These are phyloP conservation scores for Lipomyces chichibuensis DNA, from an alignment of 805 yeast species.

Conservation along the genomic window DNA sequence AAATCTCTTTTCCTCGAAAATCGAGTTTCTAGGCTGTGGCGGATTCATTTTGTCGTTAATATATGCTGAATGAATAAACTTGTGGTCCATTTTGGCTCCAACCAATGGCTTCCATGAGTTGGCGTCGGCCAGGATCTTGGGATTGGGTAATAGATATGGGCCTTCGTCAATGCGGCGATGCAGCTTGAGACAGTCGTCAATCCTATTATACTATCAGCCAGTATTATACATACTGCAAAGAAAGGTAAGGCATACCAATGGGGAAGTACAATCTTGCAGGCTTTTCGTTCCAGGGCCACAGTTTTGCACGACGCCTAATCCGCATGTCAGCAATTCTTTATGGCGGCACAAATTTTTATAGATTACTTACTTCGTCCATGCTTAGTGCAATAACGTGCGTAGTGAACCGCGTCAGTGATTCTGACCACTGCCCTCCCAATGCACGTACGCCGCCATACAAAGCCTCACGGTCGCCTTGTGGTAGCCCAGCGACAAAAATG, in stretches of 20 bases:
- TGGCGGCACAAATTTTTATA: background rate
- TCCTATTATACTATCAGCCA: conserved; percentile 50
- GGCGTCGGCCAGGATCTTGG: conserved; percentile 34
- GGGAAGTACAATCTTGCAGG: conserved; percentile 62
- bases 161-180: conserved; percentile 56
- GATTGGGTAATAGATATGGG: conserved; percentile 55
- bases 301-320: background rate
- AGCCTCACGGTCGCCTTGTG: conserved; percentile 65
- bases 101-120: conserved; percentile 5
- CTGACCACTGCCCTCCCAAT: conserved; percentile 75
- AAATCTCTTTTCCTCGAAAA: conserved; percentile 52
- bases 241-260: conserved; percentile 46
- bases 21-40: conserved; percentile 6
- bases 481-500: conserved; percentile 61
- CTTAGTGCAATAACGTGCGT: conserved; percentile 74
- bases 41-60: conserved; percentile 9
- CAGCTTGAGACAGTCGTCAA: conserved; percentile 66
- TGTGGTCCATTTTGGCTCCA: conserved; percentile 7
- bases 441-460: conserved; percentile 68
- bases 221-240: background rate
- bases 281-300: conserved; percentile 5
- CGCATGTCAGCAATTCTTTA: background rate
- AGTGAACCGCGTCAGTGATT: conserved; percentile 65
- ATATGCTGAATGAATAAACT: conserved; percentile 19
- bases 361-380: conserved; percentile 54